phyloP scores from a whole-genome alignment of 495 filamentous ascomycete species.

The Trypethelium eluteriae region DNA sequence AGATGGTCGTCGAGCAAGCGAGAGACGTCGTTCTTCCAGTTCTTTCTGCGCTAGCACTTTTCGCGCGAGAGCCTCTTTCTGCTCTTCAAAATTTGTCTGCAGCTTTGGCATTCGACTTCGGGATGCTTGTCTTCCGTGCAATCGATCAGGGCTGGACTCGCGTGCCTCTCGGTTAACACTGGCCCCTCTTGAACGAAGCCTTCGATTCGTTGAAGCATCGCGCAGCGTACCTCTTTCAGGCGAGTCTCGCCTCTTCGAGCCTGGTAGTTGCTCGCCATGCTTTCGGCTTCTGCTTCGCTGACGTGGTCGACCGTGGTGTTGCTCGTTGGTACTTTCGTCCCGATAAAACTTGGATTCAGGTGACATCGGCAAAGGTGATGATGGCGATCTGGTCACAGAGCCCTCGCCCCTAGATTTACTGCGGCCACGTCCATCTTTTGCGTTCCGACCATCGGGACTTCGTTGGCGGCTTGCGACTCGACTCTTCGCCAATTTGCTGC shows the following conservation, averaged over 20 bases:
- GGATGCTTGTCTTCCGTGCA: conserved; percentile 5
- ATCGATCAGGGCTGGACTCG: conserved; percentile 11
- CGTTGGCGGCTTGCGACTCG: conserved; percentile 27
- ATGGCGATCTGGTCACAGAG: conserved; percentile 62
- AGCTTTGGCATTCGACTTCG: conserved; percentile 13
- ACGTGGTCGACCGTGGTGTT: conserved; percentile 33
- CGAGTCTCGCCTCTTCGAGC: conserved; percentile 33
- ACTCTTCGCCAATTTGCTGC: conserved; percentile 15
- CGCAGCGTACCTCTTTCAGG: conserved; percentile 3
- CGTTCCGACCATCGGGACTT: conserved; percentile 39
- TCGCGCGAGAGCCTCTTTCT: conserved; percentile 25
- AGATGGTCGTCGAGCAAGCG: conserved; percentile 68
- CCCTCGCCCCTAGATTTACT: conserved; percentile 44
- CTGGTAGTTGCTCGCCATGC: conserved; percentile 42
- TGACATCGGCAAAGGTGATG: conserved; percentile 68
- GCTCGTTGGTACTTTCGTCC: conserved; percentile 22
- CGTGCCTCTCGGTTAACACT: conserved; percentile 10
- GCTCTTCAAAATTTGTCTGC: conserved; percentile 33
- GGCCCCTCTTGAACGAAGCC: conserved; percentile 10
- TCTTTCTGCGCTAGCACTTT: conserved; percentile 77
- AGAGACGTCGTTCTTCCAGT: conserved; percentile 76
- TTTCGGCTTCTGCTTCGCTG: conserved; percentile 55
- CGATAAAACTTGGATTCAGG: conserved; percentile 32
- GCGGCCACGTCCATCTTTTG: conserved; percentile 44
- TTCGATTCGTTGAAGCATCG: conserved; percentile 16